A percentile compares a stretch with the other conserved stretches of the same genome.
Conservation (phyloP, 23 red algal species). For the Gracilaria caudata region DNA sequence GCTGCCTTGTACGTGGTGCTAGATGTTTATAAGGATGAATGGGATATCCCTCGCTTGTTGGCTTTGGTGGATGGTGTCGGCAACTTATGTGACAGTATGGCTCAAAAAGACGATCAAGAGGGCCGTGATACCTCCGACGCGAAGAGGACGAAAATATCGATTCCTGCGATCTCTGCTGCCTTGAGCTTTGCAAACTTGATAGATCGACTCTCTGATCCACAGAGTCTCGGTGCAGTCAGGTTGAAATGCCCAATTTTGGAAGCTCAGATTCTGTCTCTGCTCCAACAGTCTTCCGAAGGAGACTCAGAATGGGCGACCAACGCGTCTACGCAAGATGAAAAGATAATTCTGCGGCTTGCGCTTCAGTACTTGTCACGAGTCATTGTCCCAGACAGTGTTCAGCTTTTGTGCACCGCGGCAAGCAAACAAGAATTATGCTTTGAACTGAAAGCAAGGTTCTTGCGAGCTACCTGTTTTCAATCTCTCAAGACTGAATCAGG, state of each 20-base stretch:
- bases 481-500: not conserved
- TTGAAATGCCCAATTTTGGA: slow-evolving; percentile 10
- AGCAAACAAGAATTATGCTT: not conserved
- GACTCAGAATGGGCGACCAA: not conserved
- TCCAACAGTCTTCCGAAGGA: not conserved
- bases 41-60: slow-evolving; percentile 16
- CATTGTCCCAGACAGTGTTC: not conserved
- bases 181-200: not conserved
- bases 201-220: not conserved
- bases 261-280: not conserved
- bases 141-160: not conserved
- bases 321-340: not conserved
- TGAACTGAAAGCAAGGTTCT: not conserved
- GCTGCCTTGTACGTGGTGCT: slow-evolving; percentile 31
- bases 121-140: not conserved
- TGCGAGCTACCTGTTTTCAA: slow-evolving; percentile 5
- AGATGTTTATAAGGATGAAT: not conserved
- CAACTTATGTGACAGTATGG: not conserved
- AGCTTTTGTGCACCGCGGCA: not conserved
- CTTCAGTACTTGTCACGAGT: slow-evolving; percentile 28
- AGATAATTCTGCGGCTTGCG: not conserved
- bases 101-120: too few species aligned
- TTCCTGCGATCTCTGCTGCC: not conserved
- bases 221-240: not conserved
- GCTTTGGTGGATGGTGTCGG: not conserved